Evolutionary conservation across 1,284 basidiomycete species (phyloP).

Genomic region (Ganoderma sinense): DNA sequence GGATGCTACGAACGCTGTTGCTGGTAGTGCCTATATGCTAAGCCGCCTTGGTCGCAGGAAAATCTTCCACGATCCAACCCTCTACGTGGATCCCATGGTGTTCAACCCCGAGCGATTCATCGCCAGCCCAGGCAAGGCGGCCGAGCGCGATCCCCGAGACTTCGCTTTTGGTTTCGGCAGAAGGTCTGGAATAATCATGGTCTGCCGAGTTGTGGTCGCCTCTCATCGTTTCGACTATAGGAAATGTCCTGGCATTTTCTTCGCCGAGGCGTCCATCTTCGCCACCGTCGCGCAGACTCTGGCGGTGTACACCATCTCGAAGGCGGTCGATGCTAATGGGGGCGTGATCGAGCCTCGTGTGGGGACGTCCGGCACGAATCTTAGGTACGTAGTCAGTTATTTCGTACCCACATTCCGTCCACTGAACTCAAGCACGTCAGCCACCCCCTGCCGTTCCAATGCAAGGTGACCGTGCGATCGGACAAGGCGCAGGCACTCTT

Average conservation of each 20-base stretch:
- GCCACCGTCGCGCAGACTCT: slow-evolving; percentile 38
- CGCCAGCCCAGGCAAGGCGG: slow-evolving; percentile 15
- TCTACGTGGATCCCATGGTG: slow-evolving; percentile 36
- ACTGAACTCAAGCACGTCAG: slow-evolving; percentile 12
- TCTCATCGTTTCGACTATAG: slow-evolving; percentile 4
- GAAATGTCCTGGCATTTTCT: slow-evolving; percentile 28
- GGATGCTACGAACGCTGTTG: background rate
- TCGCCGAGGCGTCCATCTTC: slow-evolving; percentile 43
- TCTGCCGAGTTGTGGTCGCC: background rate
- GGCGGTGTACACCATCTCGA: slow-evolving; percentile 39
- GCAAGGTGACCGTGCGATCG: slow-evolving; percentile 37
- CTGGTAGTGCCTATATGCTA: background rate
- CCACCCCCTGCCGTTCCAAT: slow-evolving; percentile 42
- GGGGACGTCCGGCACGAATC: slow-evolving; percentile 32
- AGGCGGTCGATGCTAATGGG: slow-evolving; percentile 33
- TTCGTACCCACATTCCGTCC: background rate
- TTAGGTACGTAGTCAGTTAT: slow-evolving; percentile 25
- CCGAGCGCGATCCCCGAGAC: slow-evolving; percentile 33
- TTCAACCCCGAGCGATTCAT: slow-evolving; percentile 43
- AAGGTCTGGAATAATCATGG: slow-evolving; percentile 20
- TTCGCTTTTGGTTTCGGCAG: slow-evolving; percentile 38
- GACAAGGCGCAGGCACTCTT: slow-evolving; percentile 30
- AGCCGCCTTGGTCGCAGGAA: slow-evolving; percentile 27
- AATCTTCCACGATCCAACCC: slow-evolving; percentile 39
- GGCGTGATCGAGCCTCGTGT: slow-evolving; percentile 27